Conservation (phyloP, 2,329 filamentous ascomycete species). For the Pestalotiopsis sp. region DNA sequence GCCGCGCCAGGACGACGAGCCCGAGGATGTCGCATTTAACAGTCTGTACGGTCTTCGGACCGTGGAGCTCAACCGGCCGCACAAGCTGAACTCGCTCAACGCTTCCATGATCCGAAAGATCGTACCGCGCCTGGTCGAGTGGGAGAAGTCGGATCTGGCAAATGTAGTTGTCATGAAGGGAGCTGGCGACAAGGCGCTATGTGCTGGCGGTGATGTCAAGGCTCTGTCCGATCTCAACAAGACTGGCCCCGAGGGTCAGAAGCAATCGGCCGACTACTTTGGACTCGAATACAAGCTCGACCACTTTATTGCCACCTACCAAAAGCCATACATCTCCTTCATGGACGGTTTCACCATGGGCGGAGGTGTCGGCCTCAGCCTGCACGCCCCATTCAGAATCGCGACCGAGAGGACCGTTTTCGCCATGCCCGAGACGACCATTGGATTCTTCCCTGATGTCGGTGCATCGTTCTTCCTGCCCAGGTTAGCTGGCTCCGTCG, state of each 20-base stretch:
- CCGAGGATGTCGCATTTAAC: constrained; percentile 91
- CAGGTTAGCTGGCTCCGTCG: constrained; percentile 80
- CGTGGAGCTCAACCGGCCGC: constrained; percentile 90
- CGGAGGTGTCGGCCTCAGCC: constrained; percentile 88
- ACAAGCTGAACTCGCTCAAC: constrained; percentile 90
- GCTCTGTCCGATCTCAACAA: constrained; percentile 75
- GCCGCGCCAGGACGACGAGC: constrained; percentile 68
- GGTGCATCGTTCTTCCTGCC: constrained; percentile 96
- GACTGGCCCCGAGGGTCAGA: constrained; percentile 68
- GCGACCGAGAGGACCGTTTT: constrained; percentile 95
- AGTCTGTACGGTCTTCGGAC: constrained; percentile 86
- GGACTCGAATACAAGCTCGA: constrained; percentile 94
- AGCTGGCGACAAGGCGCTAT: constrained; percentile 81
- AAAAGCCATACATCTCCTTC: constrained; percentile 90
- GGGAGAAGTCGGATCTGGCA: constrained; percentile 92
- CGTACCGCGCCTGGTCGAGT: constrained; percentile 83
- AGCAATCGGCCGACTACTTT: constrained; percentile 83
- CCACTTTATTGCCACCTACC: constrained; percentile 91
- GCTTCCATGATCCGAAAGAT: constrained; percentile 97
- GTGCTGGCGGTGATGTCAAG: constrained; percentile 89
- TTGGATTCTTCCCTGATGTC: constrained; percentile 98
- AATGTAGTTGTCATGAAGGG: constrained; percentile 94
- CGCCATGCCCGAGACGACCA: constrained; percentile 97
- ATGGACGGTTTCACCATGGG: constrained; percentile 99
- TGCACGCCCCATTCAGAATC: constrained; percentile 95